phyloP scores from a whole-genome alignment of 345 rosid genomes.

The Populus simonii region DNA sequence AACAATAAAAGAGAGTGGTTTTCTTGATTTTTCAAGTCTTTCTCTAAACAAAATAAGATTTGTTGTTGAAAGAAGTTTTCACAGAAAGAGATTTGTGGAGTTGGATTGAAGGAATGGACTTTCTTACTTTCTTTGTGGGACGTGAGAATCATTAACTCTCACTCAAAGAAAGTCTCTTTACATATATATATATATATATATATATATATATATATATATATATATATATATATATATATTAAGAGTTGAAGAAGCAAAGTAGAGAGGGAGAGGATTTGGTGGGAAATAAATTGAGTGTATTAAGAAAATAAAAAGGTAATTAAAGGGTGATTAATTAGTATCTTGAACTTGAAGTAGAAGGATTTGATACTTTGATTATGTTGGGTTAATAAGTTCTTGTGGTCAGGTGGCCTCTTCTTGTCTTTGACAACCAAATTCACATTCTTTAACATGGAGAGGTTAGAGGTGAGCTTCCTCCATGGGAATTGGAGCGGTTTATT shows the following conservation, averaged over 20 bases:
- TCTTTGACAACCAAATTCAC: not conserved
- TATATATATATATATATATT: not conserved
- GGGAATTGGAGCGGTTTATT: not conserved
- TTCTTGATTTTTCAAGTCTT: not conserved
- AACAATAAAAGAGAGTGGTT: not conserved
- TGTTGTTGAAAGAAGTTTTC: not conserved
- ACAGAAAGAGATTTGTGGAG: conserved; percentile 24
- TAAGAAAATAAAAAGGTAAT: too few relatives aligned
- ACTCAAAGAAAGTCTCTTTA: not conserved
- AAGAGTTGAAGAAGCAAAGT: conserved; percentile 29
- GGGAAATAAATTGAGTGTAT: conserved; percentile 26
- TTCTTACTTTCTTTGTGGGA: conserved; percentile 12
- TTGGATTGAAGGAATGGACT: conserved; percentile 39
- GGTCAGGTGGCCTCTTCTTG: not conserved
- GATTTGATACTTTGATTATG: not conserved
- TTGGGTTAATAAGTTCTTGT: not conserved
- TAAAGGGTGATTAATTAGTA: not conserved
- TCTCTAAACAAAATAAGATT: conserved; percentile 13
- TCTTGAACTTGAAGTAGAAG: not conserved
- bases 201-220: not conserved
- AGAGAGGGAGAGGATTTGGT: conserved; percentile 23
- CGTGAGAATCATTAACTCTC: conserved; percentile 38
- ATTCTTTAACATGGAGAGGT: not conserved
- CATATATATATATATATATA: not conserved
- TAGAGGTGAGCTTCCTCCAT: not conserved